Evolutionary conservation across 176 grass and related monocot species (phyloP).

Genomic region (Poa pratensis): DNA sequence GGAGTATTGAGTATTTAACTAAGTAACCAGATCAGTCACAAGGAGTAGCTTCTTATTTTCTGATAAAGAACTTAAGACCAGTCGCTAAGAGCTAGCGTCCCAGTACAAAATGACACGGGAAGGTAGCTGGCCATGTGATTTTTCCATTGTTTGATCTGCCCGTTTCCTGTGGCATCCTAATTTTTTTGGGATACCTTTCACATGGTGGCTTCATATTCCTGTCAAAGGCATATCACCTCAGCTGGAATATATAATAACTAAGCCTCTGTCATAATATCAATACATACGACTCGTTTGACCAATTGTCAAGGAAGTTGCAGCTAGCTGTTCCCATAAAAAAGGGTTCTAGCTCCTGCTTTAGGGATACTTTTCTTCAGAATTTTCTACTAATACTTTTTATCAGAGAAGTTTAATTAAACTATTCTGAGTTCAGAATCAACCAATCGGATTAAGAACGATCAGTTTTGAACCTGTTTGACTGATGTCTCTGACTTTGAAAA

Average conservation of each 20-base stretch:
- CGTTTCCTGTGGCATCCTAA: background rate
- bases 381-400: background rate
- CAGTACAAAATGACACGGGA: background rate
- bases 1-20: no score
- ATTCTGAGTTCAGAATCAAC: background rate
- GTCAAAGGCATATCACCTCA: no score
- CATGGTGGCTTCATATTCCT: background rate
- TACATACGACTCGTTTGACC: background rate
- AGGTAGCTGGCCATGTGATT: background rate
- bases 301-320: background rate
- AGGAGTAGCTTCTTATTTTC: no score
- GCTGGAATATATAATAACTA: background rate
- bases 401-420: background rate
- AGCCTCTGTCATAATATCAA: background rate
- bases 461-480: background rate
- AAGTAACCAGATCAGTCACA: background rate
- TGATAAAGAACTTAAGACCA: background rate
- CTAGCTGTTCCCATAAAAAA: background rate
- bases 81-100: background rate
- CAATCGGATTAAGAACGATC: background rate
- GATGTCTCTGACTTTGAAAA: no score
- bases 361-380: background rate
- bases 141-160: background rate
- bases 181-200: background rate
- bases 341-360: background rate